Evolutionary conservation across 345 rosid species (phyloP), one percentile per base, ranked within the genome.

Genomic region (Salix arbutifolia): DNA sequence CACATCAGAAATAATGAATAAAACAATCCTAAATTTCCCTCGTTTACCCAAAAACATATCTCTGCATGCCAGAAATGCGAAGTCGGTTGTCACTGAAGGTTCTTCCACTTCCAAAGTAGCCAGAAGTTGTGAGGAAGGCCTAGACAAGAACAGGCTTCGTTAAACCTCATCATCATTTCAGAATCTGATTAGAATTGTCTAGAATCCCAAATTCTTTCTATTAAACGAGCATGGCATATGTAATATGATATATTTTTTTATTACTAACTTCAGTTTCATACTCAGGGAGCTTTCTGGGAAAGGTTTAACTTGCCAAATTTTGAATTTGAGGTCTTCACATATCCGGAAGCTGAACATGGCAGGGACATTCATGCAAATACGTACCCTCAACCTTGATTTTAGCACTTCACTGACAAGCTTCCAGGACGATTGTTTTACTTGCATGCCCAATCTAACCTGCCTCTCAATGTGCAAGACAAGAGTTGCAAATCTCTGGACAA

Each of bases 381-480:
- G 81, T 77, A 88, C 92, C 40, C 94, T 93, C 65, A 89, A 88
- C 84, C 90, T 93, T 66, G 97, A 95, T 84, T 86, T 76, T 74
- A 90, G 90, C 74, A 87, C 88, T 83, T 82, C 82, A 12, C 84
- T 91, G 16, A 74, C 73, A 83, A 85, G 92, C 86, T 93, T 95
- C 85, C 88, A 80, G 71, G 96, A 93, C 82, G 90, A 84, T 71
- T 95, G 99, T 80, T 93, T 95, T 73, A 74, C 91, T 86, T 73
- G 86, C 86, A 93, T 91, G 93, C 97, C 99, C 11, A 93, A 90
- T 46, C 86, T 95, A 80, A 80, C 73, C 56, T 82, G 76, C 77
- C 92, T 95, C 76, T 91, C 99, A 3, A 87, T 93, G 96, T 93
- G 99, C 40, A 94, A 85, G 75, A 93, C 97, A 52, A 80, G 86